Base-by-base conservation (phyloP, 345 rosid genomes). In the Zanthoxylum bungeanum region DNA sequence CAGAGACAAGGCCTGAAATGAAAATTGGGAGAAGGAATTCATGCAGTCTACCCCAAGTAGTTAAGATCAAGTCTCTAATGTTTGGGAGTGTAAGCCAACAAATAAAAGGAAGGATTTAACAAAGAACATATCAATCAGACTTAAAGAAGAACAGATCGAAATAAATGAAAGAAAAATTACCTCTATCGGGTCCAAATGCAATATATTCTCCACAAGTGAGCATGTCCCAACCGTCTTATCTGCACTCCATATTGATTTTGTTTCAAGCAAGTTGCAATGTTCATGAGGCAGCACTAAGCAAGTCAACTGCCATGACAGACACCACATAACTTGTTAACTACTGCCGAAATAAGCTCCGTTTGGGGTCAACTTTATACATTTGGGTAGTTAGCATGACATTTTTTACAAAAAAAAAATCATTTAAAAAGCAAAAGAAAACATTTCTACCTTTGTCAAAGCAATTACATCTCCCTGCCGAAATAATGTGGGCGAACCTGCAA, bases 221-320 rank as follows among this genome's bases (percentile, higher is more conserved):
- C 87, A 79, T 12, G 84, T 83, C 19, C 84, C 93, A 27, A 27
- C 44, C 12, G 88, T 77, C 66, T 79, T 79, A 81, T 92, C 97
- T 0, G 96, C 83, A 63, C 84, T 94, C 99, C 99, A 95, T 71
- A 95, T 92, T 4, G 99, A 95, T 55, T 81, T 87, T 14, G 98
- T 84, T 75, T 76, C 79, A 68, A 95, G 91, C 77, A 88, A 76
- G 87, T 40, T 7, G 69, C 88, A 82, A 59, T 89, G 86, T 25
- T 86, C 84, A 61, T 80, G 84, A 24, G 94, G 93, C 72, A 95
- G 84, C 76, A 89, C 85, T 73, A 95, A 76, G 74, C 99, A 95
- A 73, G 86, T 79, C 68, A 95, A 87, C 98, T 92, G 90, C 75
- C 8, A 33, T 36, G 63, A 66, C 46, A 76, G 3, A 59, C 57